Evolutionary conservation across 306 rosid genomes (phyloP), one percentile per base, ranked within the genome.

Genomic region (Mimosa bimucronata): DNA sequence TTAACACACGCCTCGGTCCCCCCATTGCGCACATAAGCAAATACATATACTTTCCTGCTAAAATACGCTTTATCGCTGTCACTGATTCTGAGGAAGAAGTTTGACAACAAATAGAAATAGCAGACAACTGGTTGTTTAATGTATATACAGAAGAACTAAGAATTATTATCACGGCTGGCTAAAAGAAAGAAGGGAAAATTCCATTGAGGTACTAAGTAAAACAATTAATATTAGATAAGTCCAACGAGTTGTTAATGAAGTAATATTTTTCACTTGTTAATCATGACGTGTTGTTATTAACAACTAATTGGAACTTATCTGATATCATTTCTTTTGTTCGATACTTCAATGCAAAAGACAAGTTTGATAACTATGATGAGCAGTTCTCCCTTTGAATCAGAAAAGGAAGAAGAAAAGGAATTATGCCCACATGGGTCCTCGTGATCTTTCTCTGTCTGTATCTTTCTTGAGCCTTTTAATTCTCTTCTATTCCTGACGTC

Each of bases 381-480:
- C 38, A 34, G 38, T 34, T 34, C 16, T 15, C 50, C 2, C 21
- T 4, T 4, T 53, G 28, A 55, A 55, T 21, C 62, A 9, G 62
- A n/a, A 9, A 55, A 55, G 4, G 23, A 21, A 9, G 13, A 8
- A 9, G 3, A 21, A 23, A 55, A 18, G 25, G 14, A 7, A 5
- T 18, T 31, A 16, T 75, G 41, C 76, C 82, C 83, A 52, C 77
- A 67, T 80, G 86, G 78, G 80, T 84, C 75, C 85, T 71, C 83
- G 83, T 83, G 88, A 80, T 50, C 75, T 76, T 73, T 77, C 48
- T 68, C 31, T 80, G 66, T 70, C 74, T 83, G 55, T 76, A 46
- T 81, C 80, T 61, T 72, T 66, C 45, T 73, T 60, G 26, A 45
- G 64, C 46, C 46, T 70, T 67, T 67, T 74, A 74, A 79, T 87